Base-by-base conservation (phyloP, 164 flowering plant species). In the Aristolochia fimbriata region DNA sequence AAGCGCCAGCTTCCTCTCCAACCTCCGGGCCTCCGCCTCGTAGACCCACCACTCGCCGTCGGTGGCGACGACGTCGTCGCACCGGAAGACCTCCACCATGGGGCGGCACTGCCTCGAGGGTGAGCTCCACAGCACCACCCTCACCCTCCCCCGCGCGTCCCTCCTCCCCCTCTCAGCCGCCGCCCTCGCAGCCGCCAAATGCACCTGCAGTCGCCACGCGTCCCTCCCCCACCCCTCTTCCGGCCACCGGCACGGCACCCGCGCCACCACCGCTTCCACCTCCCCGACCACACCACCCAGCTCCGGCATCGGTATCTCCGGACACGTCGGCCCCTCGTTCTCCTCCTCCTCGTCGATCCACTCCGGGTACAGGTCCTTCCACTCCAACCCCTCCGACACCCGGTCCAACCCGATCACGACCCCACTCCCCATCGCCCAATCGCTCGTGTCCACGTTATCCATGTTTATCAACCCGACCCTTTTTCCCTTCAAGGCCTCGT, bases 311-410 rank as follows among this genome's bases (percentile, higher is more conserved):
- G 95, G 94, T 14, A 93, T 78, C 50, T 90, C 92, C 0, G 99
- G 99, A 51, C 99, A 93, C 2, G 65, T 19, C 2, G 88, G 77
- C 8, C 73, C 80, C 1, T 85, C 87, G 14, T 50, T 69, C 47
- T 90, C 96, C 69, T 90, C 92, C 47, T 90, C 97, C 31, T 93
- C 99, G 43, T 90, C 96, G n/a, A 93, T 86, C 96, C 95, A 91
- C 51, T 91, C 99, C 0, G 97, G 99, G 63, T 83, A 94, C 55
- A 94, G 51, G 58, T 88, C 75, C 50, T 73, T 68, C 99, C 99
- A 94, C 61, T 83, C 68, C 20, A 91, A 78, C 10, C 30, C 55
- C 30, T 65, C 59, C 1, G 97, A 82, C 1, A 80, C 96, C 1
- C 57, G 65, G 3, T 79, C 72, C 55, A 82, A 83, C 1, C 20